Conservation (phyloP, 2,329 filamentous ascomycete genomes). For the Thelonectria olida region DNA sequence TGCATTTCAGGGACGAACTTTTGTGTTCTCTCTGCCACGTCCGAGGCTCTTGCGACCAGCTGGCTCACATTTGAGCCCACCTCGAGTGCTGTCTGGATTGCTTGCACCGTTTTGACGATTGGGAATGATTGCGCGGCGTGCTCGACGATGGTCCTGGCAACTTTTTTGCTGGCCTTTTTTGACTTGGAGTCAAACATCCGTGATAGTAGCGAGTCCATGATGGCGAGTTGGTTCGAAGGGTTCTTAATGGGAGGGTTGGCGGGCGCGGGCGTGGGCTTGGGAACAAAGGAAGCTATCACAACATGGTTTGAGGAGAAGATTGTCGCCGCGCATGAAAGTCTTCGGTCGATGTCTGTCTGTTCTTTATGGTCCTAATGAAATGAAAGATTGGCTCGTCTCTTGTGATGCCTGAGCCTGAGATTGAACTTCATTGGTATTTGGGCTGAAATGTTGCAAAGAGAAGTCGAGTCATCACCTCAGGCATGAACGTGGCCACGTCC, state of each 20-base stretch:
- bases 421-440: too few species aligned
- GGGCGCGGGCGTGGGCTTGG: too few species aligned
- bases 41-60: constrained; percentile 33
- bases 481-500: too few species aligned
- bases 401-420: too few species aligned
- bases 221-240: neutral
- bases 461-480: too few species aligned
- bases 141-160: neutral
- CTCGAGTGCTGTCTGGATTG: constrained; percentile 8
- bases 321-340: too few species aligned
- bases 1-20: constrained; percentile 45
- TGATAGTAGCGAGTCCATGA: constrained; percentile 9
- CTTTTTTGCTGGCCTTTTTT: neutral
- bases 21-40: constrained; percentile 33
- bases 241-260: neutral
- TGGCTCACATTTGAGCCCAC: constrained; percentile 16
- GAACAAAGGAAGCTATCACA: too few species aligned
- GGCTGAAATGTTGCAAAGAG: too few species aligned
- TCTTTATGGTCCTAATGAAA: too few species aligned
- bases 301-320: too few species aligned
- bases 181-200: neutral
- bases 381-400: too few species aligned
- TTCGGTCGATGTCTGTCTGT: too few species aligned
- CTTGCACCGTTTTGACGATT: constrained; percentile 10
- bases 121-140: constrained; percentile 5